A percentile compares a stretch with the other conserved stretches of the same genome.
phyloP scores from a whole-genome alignment of 176 grass and related monocot genomes.

The Phragmites australis region DNA sequence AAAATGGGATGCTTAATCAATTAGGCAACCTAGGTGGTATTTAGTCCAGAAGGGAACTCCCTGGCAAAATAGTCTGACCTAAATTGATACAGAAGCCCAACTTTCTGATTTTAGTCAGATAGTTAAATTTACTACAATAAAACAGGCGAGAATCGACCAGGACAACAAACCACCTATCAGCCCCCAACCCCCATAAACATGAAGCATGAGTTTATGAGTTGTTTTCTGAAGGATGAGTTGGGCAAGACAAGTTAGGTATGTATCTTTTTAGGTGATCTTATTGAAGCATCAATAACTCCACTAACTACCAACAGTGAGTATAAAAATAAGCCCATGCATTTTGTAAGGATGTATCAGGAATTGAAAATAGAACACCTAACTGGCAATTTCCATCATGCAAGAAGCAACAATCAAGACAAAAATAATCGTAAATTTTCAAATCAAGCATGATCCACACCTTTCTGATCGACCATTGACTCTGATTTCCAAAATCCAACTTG shows the following conservation, averaged over 20 bases:
- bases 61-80: background rate
- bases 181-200: too few species aligned
- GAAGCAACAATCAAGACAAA: slow-evolving; percentile 38
- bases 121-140: background rate
- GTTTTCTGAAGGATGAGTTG: slow-evolving; percentile 4
- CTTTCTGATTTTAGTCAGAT: slow-evolving; percentile 26
- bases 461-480: slow-evolving; percentile 43
- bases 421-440: background rate
- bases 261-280: slow-evolving; percentile 41
- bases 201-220: slow-evolving; percentile 7
- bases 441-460: slow-evolving; percentile 39
- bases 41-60: background rate
- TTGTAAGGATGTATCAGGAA: slow-evolving; percentile 28
- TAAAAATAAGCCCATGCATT: background rate
- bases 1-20: slow-evolving; percentile 3
- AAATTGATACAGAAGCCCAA: slow-evolving; percentile 7
- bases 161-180: background rate
- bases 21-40: slow-evolving; percentile 19
- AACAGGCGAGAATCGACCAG: background rate
- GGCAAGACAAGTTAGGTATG: slow-evolving; percentile 36
- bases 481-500: slow-evolving; percentile 61
- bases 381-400: slow-evolving; percentile 28
- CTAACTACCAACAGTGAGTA: slow-evolving; percentile 36
- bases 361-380: slow-evolving; percentile 26
- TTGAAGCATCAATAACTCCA: slow-evolving; percentile 26